Percentiles rank a stretch among this genome's conserved stretches.
Evolutionary conservation across 2,329 filamentous ascomycete genomes (phyloP).

Genomic region (Fusarium keratoplasticum): DNA sequence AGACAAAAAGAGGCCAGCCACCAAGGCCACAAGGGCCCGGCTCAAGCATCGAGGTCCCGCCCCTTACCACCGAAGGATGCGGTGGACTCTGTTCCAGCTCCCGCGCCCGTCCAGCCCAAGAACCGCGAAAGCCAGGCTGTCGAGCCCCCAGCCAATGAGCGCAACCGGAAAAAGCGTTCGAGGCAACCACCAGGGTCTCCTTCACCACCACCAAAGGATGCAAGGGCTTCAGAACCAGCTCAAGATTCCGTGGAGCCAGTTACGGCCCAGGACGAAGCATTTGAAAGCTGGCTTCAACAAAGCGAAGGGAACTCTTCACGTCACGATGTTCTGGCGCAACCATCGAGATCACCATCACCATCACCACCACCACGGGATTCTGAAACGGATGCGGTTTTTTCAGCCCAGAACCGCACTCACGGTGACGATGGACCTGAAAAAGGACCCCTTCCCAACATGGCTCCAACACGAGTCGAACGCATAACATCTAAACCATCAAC

Average conservation of each 20-base stretch:
- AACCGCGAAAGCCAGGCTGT: neutral
- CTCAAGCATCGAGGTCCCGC: neutral
- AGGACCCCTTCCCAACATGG: neutral
- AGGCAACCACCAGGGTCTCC: neutral
- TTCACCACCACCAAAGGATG: neutral
- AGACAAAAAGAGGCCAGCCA: neutral
- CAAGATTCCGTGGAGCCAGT: neutral
- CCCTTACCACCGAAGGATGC: neutral
- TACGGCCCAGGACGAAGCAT: constrained; percentile 15
- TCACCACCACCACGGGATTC: neutral
- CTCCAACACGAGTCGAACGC: neutral
- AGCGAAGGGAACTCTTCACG: neutral
- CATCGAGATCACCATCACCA: neutral
- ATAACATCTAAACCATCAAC: neutral
- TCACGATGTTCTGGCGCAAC: neutral
- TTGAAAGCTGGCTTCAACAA: constrained; percentile 23
- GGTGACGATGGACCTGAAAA: neutral
- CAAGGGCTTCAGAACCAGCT: neutral
- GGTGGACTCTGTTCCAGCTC: constrained; percentile 3
- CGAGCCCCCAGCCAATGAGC: neutral
- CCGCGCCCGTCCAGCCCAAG: neutral
- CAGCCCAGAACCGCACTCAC: neutral
- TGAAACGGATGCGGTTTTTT: neutral
- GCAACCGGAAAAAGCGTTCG: neutral
- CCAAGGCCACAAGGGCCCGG: neutral